Base-by-base conservation (phyloP, 1,284 basidiomycete species). In the Tilletia horrida region DNA sequence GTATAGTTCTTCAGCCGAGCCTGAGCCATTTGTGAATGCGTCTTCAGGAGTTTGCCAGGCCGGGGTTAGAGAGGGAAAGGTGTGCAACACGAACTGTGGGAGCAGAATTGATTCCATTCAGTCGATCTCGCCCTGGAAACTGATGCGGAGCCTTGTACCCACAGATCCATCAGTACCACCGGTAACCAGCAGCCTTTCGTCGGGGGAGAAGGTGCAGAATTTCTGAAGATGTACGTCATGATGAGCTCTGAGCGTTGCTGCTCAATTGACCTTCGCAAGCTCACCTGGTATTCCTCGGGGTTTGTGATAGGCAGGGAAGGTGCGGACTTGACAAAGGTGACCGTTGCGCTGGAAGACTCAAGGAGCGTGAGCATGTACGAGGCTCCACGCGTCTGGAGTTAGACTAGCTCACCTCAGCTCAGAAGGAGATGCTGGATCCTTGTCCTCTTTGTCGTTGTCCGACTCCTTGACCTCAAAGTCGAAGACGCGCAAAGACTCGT, bases 161-260 rank as follows among this genome's bases (percentile, higher is more conserved):
- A 79, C 55, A 44, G 70, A 66, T 2, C 77, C 77, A 35, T 78
- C 75, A 4, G 75, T 76, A 52, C 72, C 76, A n/a, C 69, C 76
- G 16, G 75, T 67, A 2, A 75, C 73, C 18, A 80, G 75, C 62
- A 76, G 67, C 29, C 70, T 64, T 11, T 74, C 76, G 59, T 76
- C 70, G 16, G 75, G 75, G 29, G 75, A 78, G 65, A 78, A 76
- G 27, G 66, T 42, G 18, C 64, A 64, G 13, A 74, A 73, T 43
- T 75, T 74, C 67, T 66, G 66, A 64, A 14, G 44, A 64, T 29
- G 25, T 18, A 48, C 14, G 48, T 2, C n/a, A 44, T 3, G 13
- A 52, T 57, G 23, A 66, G 50, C 50, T 21, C 3, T 31, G 23
- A 29, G n/a, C n/a, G n/a, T n/a, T n/a, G n/a, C 64, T 40, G 6